Percentiles rank a stretch among this genome's conserved stretches.
Evolutionary conservation across 305 asterid species (phyloP).

Genomic region (Salvia sclarea): DNA sequence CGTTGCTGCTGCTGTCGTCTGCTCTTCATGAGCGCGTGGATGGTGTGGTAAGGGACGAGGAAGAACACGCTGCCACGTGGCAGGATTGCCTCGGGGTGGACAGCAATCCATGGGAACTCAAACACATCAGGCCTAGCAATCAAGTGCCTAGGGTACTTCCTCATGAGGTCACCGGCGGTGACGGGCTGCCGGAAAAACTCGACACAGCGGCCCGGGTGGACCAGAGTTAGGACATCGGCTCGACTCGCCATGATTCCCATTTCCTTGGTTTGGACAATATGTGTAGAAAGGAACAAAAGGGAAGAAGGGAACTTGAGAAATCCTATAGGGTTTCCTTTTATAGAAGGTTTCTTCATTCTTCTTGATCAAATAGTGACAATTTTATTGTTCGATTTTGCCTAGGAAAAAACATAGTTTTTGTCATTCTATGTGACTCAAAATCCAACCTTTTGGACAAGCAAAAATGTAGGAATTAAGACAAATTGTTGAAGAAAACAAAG

Average conservation of each 20-base stretch:
- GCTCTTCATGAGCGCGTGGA: slow-evolving; percentile 45
- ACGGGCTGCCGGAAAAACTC: slow-evolving; percentile 47
- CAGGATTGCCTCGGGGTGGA: slow-evolving; percentile 54
- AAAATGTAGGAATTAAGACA: neutral
- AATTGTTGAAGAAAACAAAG: neutral
- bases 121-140: slow-evolving; percentile 70
- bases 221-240: slow-evolving; percentile 47
- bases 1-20: slow-evolving; percentile 21
- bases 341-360: neutral
- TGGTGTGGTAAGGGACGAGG: slow-evolving; percentile 49
- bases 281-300: slow-evolving; percentile 29
- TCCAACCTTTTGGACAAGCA: neutral
- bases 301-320: neutral
- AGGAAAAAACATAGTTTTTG: slow-evolving; percentile 9
- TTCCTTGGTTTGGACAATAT: neutral
- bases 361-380: neutral
- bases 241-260: slow-evolving; percentile 47
- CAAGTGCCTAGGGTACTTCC: slow-evolving; percentile 55
- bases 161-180: slow-evolving; percentile 52
- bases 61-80: slow-evolving; percentile 59
- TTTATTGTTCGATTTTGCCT: slow-evolving; percentile 19
- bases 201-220: slow-evolving; percentile 49
- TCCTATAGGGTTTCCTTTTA: slow-evolving; percentile 4
- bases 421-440: slow-evolving; percentile 12
- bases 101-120: slow-evolving; percentile 56